Evolutionary conservation across 1,284 basidiomycete genomes (phyloP).

Genomic region (Hypsizygus ulmarius): DNA sequence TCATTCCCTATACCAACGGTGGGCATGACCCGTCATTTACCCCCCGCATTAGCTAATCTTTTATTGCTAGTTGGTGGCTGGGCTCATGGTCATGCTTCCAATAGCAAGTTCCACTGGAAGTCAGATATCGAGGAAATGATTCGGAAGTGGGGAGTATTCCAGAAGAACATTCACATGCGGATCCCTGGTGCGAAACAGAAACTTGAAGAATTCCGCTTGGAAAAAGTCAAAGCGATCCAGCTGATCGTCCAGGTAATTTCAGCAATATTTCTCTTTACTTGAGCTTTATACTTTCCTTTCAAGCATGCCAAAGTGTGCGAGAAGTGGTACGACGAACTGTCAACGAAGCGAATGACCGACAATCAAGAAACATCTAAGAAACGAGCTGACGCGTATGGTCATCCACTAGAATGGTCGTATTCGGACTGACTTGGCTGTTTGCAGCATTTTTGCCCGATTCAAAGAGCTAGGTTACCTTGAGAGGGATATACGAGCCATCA

Average conservation of each 20-base stretch:
- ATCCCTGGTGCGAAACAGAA: conserved; percentile 24
- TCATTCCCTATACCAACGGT: conserved; percentile 32
- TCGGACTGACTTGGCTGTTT: not conserved
- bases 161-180: conserved; percentile 23
- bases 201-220: not conserved
- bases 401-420: no score
- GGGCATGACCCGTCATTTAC: not conserved
- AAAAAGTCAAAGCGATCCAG: not conserved
- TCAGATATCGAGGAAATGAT: conserved; percentile 29
- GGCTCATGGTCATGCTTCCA: conserved; percentile 23
- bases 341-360: no score
- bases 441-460: conserved; percentile 6
- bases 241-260: no score
- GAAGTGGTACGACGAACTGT: no score
- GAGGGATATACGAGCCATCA: not conserved
- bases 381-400: no score
- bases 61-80: conserved; percentile 29
- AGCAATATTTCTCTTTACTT: no score
- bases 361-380: no score
- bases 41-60: not conserved
- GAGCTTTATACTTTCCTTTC: no score
- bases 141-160: conserved; percentile 15
- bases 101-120: conserved; percentile 32
- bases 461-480: conserved; percentile 2
- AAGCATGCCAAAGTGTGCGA: no score